Percentiles rank a stretch among this genome's conserved stretches.
Conservation (phyloP, 108 stramenopile genomes). For the Cyclotella baltica region DNA sequence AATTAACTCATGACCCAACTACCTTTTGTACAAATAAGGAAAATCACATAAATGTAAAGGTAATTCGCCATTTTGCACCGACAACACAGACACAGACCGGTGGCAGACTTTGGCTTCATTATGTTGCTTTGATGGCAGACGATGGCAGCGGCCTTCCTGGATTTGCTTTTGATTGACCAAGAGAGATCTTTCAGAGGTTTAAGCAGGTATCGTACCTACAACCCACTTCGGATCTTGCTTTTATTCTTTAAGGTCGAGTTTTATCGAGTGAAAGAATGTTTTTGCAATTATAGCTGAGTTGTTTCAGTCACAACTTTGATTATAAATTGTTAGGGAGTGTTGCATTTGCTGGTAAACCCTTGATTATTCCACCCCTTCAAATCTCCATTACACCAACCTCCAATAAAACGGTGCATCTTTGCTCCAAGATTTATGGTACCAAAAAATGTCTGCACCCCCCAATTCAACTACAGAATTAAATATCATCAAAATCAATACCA, state of each 20-base stretch:
- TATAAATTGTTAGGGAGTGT: background rate
- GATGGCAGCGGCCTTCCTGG: too few relatives aligned
- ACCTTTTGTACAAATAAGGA: background rate
- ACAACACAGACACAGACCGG: too few relatives aligned
- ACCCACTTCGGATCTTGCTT: constrained; percentile 12
- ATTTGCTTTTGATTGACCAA: too few relatives aligned
- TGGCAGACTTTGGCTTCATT: too few relatives aligned
- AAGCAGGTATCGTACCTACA: too few relatives aligned
- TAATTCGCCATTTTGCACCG: too few relatives aligned
- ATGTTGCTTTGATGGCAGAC: too few relatives aligned
- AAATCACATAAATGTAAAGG: background rate
- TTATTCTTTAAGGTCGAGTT: background rate
- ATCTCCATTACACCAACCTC: too few relatives aligned
- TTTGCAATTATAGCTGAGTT: background rate
- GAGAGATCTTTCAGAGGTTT: too few relatives aligned
- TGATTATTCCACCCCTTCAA: too few relatives aligned
- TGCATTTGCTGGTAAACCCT: background rate
- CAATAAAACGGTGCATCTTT: background rate
- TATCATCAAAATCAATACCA: constrained; percentile 96
- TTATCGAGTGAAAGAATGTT: background rate
- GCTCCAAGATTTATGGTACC: background rate
- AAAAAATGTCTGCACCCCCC: too few relatives aligned
- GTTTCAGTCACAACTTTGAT: background rate
- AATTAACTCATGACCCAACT: constrained; percentile 1
- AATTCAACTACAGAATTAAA: too few relatives aligned